Evolutionary conservation across 139 green algal species (phyloP), one percentile per base, ranked within the genome.

Genomic region (Nannochloris sp.): DNA sequence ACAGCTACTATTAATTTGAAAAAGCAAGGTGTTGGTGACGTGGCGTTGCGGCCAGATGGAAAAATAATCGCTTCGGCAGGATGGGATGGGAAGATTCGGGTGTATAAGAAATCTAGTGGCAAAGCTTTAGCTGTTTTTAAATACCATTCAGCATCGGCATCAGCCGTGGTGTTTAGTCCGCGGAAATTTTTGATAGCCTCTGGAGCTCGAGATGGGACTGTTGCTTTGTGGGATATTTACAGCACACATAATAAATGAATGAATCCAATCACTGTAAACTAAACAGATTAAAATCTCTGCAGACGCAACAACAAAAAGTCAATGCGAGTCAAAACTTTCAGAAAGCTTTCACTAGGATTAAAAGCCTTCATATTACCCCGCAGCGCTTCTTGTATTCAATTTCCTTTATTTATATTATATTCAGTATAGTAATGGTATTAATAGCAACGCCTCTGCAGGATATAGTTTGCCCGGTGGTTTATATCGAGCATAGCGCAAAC

Each of bases 51-150:
- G 12, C 14, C 32, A 0, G 82, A 89, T 36, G 62, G 65, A 42
- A 70, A 60, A 39, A 47, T 89, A 4, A 64, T 89, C 33, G 82
- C 70, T 14, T 63, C 58, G 4, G 82, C 60, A 6, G 73, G 81
- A 60, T 89, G 82, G 82, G 82, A 89, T 51, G 77, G 81, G 46
- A 64, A 65, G 13, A 56, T 79, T 4, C 55, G 81, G 13, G 15
- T 88, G 14, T 88, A 72, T 51, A 74, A 76, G 4, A 68, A 74
- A 48, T 66, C 59, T 15, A 71, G 47, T 59, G 34, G 44, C 7
- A 59, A 71, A 36, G 56, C 66, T 4, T 66, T 88, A 30, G 81
- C 81, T 8, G 39, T 84, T 3, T 66, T 87, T 3, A 75, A 83
- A 74, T 88, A 86, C 46, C 81, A 88, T 72, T 57, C n/a, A 13